phyloP scores from a whole-genome alignment of 78 protist species.

The Dictyostelium capitatum region DNA sequence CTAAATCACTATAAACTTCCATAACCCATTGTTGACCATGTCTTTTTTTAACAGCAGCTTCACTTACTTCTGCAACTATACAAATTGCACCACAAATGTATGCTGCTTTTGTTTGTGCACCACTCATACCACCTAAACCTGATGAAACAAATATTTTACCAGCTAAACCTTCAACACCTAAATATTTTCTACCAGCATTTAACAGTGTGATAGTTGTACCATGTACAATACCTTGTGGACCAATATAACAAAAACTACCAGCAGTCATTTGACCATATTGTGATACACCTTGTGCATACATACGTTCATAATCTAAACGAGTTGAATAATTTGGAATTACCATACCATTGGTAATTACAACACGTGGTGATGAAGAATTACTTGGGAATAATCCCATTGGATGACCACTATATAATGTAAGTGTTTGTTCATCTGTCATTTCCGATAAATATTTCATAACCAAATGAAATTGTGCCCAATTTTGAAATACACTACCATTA shows the following conservation, averaged over 20 bases:
- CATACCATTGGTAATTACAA: conserved; percentile 95
- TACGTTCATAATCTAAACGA: conserved; percentile 85
- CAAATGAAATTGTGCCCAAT: conserved; percentile 94
- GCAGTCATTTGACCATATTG: conserved; percentile 97
- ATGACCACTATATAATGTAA: conserved; percentile 92
- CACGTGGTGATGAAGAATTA: conserved; percentile 79
- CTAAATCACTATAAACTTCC: conserved; percentile 60
- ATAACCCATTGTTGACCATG: conserved; percentile 90
- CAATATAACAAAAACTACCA: conserved; percentile 91
- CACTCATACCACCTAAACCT: conserved; percentile 96
- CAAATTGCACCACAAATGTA: conserved; percentile 87
- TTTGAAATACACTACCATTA: conserved; percentile 94
- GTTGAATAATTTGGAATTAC: conserved; percentile 95
- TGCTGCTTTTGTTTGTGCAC: conserved; percentile 95
- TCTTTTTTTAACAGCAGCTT: conserved; percentile 84
- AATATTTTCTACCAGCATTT: conserved; percentile 94
- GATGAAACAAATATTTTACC: conserved; percentile 91
- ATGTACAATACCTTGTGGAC: conserved; percentile 96
- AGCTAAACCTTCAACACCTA: conserved; percentile 12
- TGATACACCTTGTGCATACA: conserved; percentile 93
- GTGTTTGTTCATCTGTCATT: conserved; percentile 92
- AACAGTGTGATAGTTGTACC: conserved; percentile 95
- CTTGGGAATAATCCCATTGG: conserved; percentile 90
- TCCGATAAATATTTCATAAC: conserved; percentile 90
- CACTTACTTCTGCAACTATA: conserved; percentile 93